Conservation (phyloP, 1,284 basidiomycete species). For the Testicularia cyperi region DNA sequence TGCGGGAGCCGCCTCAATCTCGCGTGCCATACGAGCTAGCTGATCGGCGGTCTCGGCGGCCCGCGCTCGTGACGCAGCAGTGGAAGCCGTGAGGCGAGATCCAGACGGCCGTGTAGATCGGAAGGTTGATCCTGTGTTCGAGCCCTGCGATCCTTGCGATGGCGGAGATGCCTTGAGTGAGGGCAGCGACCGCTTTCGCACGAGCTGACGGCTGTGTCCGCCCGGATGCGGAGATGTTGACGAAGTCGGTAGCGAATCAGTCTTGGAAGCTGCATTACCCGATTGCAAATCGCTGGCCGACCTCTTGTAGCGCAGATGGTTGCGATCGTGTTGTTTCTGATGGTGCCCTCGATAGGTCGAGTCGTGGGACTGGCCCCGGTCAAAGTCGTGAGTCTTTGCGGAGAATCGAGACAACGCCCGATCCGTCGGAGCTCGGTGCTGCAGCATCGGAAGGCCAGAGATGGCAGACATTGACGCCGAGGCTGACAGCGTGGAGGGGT, state of each 20-base stretch:
- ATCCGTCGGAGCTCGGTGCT: neutral
- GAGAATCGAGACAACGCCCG: neutral
- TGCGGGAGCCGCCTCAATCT: slow-evolving; percentile 18
- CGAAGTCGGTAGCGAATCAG: neutral
- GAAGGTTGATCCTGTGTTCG: neutral
- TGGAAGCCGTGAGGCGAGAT: slow-evolving; percentile 30
- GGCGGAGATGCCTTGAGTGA: slow-evolving; percentile 20
- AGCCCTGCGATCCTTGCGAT: no score
- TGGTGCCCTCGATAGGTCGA: no score
- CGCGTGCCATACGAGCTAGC: slow-evolving; percentile 13
- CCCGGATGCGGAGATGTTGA: slow-evolving; percentile 3
- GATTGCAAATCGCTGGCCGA: slow-evolving; percentile 31
- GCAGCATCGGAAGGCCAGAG: no score
- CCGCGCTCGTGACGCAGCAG: slow-evolving; percentile 38
- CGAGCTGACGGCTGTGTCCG: slow-evolving; percentile 16
- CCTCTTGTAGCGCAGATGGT: slow-evolving; percentile 25
- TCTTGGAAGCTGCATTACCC: neutral
- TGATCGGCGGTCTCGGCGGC: slow-evolving; percentile 40
- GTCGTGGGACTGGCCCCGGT: no score
- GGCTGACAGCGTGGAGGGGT: no score
- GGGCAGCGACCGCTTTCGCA: slow-evolving; percentile 21
- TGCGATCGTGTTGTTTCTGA: no score
- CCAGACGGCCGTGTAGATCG: neutral
- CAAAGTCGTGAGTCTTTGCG: no score
- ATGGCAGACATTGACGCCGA: no score